Evolutionary conservation across 176 grass and related monocot genomes (phyloP).

Genomic region (Oryza australiensis): DNA sequence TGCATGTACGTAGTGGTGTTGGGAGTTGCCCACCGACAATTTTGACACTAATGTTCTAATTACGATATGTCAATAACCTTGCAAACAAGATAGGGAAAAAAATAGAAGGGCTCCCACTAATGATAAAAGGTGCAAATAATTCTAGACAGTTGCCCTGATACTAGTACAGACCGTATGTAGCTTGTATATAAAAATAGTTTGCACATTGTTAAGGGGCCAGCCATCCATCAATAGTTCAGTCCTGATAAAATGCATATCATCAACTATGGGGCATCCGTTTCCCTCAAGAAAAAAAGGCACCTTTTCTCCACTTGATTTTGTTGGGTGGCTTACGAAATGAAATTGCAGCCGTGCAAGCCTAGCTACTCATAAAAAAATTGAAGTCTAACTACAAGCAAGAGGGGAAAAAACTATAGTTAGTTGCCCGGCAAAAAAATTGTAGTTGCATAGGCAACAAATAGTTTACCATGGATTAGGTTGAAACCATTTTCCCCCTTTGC

Average conservation of each 20-base stretch:
- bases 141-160: background rate
- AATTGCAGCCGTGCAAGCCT: background rate
- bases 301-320: conserved; percentile 7
- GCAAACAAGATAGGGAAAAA: background rate
- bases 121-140: conserved; percentile 20
- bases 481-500: background rate
- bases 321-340: background rate
- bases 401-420: background rate
- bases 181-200: conserved; percentile 34
- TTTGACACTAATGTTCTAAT: conserved; percentile 45
- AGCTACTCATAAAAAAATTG: background rate
- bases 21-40: conserved; percentile 18
- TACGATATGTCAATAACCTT: conserved; percentile 38
- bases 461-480: background rate
- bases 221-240: conserved; percentile 25
- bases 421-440: background rate
- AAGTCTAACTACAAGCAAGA: background rate
- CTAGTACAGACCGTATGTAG: conserved; percentile 16
- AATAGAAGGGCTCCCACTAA: conserved; percentile 6
- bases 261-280: background rate
- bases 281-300: conserved; percentile 4
- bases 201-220: conserved; percentile 21
- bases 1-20: background rate
- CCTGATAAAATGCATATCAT: conserved; percentile 1
- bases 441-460: background rate